A percentile compares a stretch with the other conserved stretches of the same genome.
These are phyloP conservation scores for Rhytidiadelphus loreus DNA, from an alignment of 225 moss, liverwort and hornwort genomes.

Conservation along the genomic window DNA sequence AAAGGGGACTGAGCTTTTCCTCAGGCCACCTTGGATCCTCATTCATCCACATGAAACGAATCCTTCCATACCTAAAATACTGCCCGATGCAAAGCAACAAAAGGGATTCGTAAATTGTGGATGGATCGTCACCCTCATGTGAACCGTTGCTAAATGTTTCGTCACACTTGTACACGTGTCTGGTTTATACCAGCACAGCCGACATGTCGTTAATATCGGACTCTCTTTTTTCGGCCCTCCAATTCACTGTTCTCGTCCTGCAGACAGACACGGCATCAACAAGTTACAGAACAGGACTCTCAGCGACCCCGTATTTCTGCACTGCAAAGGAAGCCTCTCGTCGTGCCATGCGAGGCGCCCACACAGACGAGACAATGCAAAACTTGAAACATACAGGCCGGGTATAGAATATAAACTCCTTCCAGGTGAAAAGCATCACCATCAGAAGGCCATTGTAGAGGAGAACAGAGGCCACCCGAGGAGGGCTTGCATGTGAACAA, in stretches of 20 bases:
- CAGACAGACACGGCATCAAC: background rate
- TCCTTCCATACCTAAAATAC: slow-evolving; percentile 12
- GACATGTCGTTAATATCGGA: slow-evolving; percentile 52
- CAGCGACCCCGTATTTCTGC: background rate
- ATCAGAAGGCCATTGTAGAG: background rate
- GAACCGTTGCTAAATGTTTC: slow-evolving; percentile 27
- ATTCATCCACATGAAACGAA: slow-evolving; percentile 28
- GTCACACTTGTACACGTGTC: slow-evolving; percentile 53
- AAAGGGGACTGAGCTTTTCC: slow-evolving; percentile 22
- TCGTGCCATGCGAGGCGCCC: background rate
- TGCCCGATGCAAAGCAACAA: slow-evolving; percentile 3
- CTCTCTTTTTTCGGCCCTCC: slow-evolving; percentile 83
- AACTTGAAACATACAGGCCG: background rate
- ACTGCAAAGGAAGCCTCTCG: background rate
- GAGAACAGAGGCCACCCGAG: background rate
- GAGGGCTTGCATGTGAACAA: background rate
- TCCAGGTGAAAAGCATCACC: background rate
- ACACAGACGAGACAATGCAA: background rate
- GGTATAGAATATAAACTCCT: background rate
- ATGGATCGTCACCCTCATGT: slow-evolving; percentile 12
- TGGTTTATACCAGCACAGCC: slow-evolving; percentile 41
- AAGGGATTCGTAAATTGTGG: background rate
- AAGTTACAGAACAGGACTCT: background rate
- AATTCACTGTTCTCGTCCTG: slow-evolving; percentile 78
- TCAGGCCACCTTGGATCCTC: slow-evolving; percentile 26